Percentiles rank a stretch among this genome's conserved stretches.
Conservation (phyloP, 164 flowering plant genomes). For the Aristolochia californica region DNA sequence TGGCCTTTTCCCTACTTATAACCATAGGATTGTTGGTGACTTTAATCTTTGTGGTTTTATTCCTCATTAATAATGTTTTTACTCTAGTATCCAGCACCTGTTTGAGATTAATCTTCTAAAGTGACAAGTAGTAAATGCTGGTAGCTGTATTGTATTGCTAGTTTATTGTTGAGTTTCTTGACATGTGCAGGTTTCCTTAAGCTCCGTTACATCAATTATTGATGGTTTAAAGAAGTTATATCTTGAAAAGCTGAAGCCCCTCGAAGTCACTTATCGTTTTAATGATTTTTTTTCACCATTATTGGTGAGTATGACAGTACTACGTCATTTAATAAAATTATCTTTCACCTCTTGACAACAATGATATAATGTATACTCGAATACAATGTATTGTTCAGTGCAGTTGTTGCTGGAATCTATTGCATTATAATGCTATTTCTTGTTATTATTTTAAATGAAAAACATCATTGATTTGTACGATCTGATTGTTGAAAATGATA, state of each 20-base stretch:
- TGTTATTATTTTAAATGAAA: too few species aligned
- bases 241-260: slow-evolving; percentile 79
- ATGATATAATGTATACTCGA: too few species aligned
- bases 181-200: slow-evolving; percentile 31
- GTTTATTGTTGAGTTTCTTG: not conserved
- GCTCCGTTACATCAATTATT: slow-evolving; percentile 77
- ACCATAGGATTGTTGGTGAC: not conserved
- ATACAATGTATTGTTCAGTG: not conserved
- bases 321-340: not conserved
- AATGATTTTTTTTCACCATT: slow-evolving; percentile 89
- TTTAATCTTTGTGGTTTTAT: not conserved
- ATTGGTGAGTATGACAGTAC: slow-evolving; percentile 42
- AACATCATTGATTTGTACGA: too few species aligned
- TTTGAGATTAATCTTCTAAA: too few species aligned
- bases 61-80: too few species aligned
- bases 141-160: not conserved
- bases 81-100: too few species aligned
- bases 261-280: slow-evolving; percentile 75
- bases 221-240: slow-evolving; percentile 92
- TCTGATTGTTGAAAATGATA: too few species aligned
- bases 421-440: too few species aligned
- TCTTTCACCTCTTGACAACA: too few species aligned
- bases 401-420: not conserved
- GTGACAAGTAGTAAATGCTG: too few species aligned
- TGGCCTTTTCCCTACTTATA: not conserved